Evolutionary conservation across 345 rosid species (phyloP).

Genomic region (Salix suchowensis): DNA sequence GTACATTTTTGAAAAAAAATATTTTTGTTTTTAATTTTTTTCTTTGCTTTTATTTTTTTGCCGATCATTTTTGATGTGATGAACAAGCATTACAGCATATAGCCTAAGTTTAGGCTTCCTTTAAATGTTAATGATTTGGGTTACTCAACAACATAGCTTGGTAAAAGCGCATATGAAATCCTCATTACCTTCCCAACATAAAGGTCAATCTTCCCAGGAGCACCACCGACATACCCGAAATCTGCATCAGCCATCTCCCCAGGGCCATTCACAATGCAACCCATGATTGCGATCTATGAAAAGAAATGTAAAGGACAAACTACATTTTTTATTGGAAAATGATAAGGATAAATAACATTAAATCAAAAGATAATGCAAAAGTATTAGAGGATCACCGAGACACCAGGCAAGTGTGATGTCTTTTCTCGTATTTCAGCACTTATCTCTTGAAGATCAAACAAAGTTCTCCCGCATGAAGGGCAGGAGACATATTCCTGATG

Average conservation of each 20-base stretch:
- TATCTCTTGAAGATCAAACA: constrained; percentile 94
- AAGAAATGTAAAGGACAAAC: not conserved
- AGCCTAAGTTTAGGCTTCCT: not conserved
- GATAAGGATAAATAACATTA: not conserved
- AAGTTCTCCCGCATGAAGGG: constrained; percentile 95
- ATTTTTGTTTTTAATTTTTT: too few species aligned
- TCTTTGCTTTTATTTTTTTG: too few species aligned
- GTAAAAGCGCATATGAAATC: not conserved
- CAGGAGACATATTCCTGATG: constrained; percentile 90
- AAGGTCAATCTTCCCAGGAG: constrained; percentile 95
- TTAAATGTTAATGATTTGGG: not conserved
- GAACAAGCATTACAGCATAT: not conserved
- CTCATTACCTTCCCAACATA: constrained; percentile 86
- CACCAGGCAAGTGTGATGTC: constrained; percentile 96
- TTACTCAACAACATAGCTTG: not conserved
- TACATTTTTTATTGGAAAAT: not conserved
- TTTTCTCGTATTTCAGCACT: constrained; percentile 88
- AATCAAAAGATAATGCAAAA: not conserved
- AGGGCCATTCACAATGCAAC: constrained; percentile 97
- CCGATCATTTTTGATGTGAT: not conserved
- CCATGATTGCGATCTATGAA: constrained; percentile 89
- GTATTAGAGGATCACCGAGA: constrained; percentile 54
- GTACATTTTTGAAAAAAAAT: too few species aligned
- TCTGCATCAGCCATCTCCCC: constrained; percentile 99
- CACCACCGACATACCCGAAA: constrained; percentile 94